Evolutionary conservation across 495 filamentous ascomycete genomes (phyloP).

Genomic region (Penicillium soppii): DNA sequence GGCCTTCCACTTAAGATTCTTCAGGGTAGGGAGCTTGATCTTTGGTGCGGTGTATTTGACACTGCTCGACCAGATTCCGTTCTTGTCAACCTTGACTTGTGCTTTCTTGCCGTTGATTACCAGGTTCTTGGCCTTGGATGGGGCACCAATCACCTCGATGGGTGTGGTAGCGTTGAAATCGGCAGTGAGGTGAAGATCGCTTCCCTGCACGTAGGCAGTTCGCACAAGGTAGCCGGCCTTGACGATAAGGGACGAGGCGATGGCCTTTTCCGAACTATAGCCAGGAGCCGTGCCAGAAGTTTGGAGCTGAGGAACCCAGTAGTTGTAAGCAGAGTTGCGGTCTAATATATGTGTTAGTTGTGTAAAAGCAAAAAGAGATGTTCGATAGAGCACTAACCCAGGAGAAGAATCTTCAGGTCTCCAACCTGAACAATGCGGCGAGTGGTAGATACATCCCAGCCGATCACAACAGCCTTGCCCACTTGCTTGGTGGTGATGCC

Average conservation of each 20-base stretch:
- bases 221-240: constrained; percentile 76
- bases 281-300: constrained; percentile 29
- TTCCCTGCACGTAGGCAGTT: constrained; percentile 51
- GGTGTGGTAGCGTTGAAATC: constrained; percentile 70
- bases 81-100: constrained; percentile 37
- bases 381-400: constrained; percentile 32
- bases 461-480: constrained; percentile 50
- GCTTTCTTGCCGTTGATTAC: constrained; percentile 58
- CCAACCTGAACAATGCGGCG: constrained; percentile 57
- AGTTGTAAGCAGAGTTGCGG: constrained; percentile 73
- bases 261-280: constrained; percentile 37
- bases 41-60: constrained; percentile 53
- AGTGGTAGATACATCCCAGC: constrained; percentile 52
- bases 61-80: constrained; percentile 53
- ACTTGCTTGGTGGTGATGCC: constrained; percentile 40
- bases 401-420: constrained; percentile 54
- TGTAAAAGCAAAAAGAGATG: neutral
- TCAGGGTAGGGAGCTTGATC: constrained; percentile 54
- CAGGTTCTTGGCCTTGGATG: constrained; percentile 47
- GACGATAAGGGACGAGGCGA: constrained; percentile 58
- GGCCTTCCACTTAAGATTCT: constrained; percentile 63
- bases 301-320: constrained; percentile 63
- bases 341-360: constrained; percentile 32
- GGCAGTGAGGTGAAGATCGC: constrained; percentile 57
- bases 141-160: constrained; percentile 65